Conservation (phyloP, 768 basidiomycete genomes). For the Tylopilus balloui region DNA sequence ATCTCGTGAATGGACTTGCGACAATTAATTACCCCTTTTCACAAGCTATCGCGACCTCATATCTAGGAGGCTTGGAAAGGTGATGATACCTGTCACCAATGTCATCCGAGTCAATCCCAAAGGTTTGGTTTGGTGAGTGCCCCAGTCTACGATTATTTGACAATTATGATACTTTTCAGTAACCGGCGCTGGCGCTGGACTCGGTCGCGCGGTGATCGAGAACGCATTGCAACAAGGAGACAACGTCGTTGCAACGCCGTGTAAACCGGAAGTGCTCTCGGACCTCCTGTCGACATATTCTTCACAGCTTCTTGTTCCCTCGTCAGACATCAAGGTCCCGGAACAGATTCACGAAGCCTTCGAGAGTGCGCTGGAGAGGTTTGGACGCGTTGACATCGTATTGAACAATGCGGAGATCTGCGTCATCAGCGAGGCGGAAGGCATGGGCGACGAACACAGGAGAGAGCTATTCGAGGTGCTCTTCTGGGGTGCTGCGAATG, state of each 20-base stretch:
- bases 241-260: slow-evolving; percentile 40
- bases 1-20: no score
- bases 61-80: no score
- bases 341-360: slow-evolving; percentile 36
- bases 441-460: slow-evolving; percentile 31
- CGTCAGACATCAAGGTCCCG: slow-evolving; percentile 36
- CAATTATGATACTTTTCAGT: slow-evolving; percentile 24
- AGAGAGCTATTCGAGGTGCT: slow-evolving; percentile 36
- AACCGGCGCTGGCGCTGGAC: slow-evolving; percentile 38
- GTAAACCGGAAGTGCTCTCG: slow-evolving; percentile 28
- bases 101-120: slow-evolving; percentile 6
- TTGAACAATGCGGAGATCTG: slow-evolving; percentile 40
- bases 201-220: slow-evolving; percentile 36
- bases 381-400: slow-evolving; percentile 43
- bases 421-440: slow-evolving; percentile 36
- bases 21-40: no score
- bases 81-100: background rate
- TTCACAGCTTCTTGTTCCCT: slow-evolving; percentile 34
- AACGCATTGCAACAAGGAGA: slow-evolving; percentile 36
- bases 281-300: slow-evolving; percentile 28
- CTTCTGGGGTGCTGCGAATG: slow-evolving; percentile 37
- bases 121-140: slow-evolving; percentile 25
- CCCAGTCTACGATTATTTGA: background rate
- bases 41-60: no score
- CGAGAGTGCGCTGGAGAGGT: slow-evolving; percentile 28